Evolutionary conservation across 495 filamentous ascomycete genomes (phyloP).

Genomic region (Trichoderma gamsii): DNA sequence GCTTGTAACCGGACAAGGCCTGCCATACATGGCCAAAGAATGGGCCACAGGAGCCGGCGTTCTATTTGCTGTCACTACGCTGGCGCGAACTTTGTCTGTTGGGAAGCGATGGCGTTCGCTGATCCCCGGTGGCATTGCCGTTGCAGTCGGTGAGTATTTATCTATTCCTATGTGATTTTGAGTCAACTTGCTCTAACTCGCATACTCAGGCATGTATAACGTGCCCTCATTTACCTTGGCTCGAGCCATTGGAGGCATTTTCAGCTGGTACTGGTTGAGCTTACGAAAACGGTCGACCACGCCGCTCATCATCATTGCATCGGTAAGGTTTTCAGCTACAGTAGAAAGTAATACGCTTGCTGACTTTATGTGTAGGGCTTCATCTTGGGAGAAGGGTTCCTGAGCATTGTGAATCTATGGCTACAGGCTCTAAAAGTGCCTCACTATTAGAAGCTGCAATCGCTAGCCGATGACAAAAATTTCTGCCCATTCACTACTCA

Average conservation of each 20-base stretch:
- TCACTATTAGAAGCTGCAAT: constrained; percentile 50
- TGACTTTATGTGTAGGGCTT: constrained; percentile 50
- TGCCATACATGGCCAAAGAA: constrained; percentile 74
- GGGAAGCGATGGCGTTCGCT: constrained; percentile 49
- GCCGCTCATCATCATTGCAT: constrained; percentile 51
- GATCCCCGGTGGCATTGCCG: constrained; percentile 90
- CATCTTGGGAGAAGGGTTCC: constrained; percentile 87
- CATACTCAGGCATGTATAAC: constrained; percentile 79
- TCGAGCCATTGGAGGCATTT: constrained; percentile 73
- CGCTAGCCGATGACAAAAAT: constrained; percentile 18
- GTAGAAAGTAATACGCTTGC: not conserved
- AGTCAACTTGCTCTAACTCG: constrained; percentile 23
- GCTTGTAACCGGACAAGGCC: constrained; percentile 85
- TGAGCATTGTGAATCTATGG: constrained; percentile 85
- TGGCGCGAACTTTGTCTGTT: constrained; percentile 52
- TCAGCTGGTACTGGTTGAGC: constrained; percentile 74
- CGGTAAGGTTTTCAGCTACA: constrained; percentile 32
- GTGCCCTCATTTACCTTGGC: constrained; percentile 92
- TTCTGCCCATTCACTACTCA: not conserved
- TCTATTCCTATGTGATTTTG: not conserved
- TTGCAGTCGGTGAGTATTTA: constrained; percentile 63
- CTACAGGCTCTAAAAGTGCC: constrained; percentile 76
- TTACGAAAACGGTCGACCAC: constrained; percentile 49
- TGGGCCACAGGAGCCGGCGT: constrained; percentile 65
- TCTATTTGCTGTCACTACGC: constrained; percentile 64